Evolutionary conservation across 805 yeast species (phyloP), one percentile per base, ranked within the genome.

Genomic region (Suhomyces emberorum): DNA sequence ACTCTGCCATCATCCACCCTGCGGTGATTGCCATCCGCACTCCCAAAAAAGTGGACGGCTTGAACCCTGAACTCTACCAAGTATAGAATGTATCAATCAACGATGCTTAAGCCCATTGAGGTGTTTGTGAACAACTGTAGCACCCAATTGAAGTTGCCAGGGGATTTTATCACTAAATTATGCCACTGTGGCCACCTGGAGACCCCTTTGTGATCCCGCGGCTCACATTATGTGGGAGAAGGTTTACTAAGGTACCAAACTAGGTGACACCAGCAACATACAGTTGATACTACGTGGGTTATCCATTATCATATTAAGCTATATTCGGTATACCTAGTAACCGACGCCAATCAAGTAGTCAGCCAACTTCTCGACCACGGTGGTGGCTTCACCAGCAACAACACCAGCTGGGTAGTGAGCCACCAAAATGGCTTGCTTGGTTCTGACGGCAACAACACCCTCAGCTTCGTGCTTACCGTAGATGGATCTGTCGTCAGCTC

Each of bases 331-430:
- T 30, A 30, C 23, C 54, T 73, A 91, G 64, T 86, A 89, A 41
- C 88, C 85, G 37, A 84, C 91, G 54, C 88, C 72, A 59, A 91
- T 88, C 66, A 93, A 76, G 58, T 93, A 89, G 61, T 93, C 98
- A 31, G 95, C 98, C 70, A 93, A 75, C 57, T 88, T 91, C 64
- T 93, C 98, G 39, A 91, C 96, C 46, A 89, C 85, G 54, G 83
- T 79, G 41, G 97, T 85, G 35, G 98, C 98, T 59, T 87, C 96
- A 51, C 95, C 96, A 21, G 98, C 87, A 61, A 82, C 91, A 31
- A 86, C 83, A 38, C 89, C 89, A 9, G 85, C 77, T 11, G 95
- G 93, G 59, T 93, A 93, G 63, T 93, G 98, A n/a, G 93, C 96
- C 51, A 93, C 68, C 56, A 93, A 66, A 39, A 93, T 79, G 20